phyloP scores from a whole-genome alignment of 495 filamentous ascomycete species.

The Tuber umbilicatum region DNA sequence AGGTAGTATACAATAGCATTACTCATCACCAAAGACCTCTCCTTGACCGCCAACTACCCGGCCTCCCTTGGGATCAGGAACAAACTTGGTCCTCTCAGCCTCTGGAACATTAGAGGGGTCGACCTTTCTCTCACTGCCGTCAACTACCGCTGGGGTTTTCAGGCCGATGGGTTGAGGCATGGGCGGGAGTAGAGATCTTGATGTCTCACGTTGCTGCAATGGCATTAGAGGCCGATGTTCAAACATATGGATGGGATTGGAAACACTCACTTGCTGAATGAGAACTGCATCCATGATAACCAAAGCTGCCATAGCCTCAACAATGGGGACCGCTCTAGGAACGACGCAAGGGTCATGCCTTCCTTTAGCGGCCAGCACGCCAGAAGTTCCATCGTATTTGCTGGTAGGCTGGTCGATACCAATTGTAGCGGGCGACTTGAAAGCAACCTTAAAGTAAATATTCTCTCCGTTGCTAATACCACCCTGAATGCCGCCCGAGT shows the following conservation, averaged over 20 bases:
- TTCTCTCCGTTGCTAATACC: constrained; percentile 92
- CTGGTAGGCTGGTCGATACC: constrained; percentile 83
- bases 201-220: constrained; percentile 43
- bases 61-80: background rate
- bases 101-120: constrained; percentile 2
- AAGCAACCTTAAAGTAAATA: constrained; percentile 91
- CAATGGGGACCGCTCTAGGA: constrained; percentile 87
- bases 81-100: constrained; percentile 10
- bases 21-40: constrained; percentile 36
- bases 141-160: constrained; percentile 18
- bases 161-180: constrained; percentile 43
- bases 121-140: constrained; percentile 22
- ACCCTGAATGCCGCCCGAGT: constrained; percentile 92
- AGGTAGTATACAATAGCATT: constrained; percentile 1
- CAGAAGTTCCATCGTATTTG: constrained; percentile 67
- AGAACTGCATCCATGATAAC: constrained; percentile 88
- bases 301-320: constrained; percentile 90
- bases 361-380: constrained; percentile 84
- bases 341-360: constrained; percentile 95
- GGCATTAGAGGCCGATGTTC: constrained; percentile 3
- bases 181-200: constrained; percentile 51
- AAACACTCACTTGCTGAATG: constrained; percentile 62
- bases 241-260: background rate
- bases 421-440: constrained; percentile 95
- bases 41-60: constrained; percentile 23